Evolutionary conservation across 257 asterid species (phyloP), one percentile per base, ranked within the genome.

Genomic region (Plantago ovata): DNA sequence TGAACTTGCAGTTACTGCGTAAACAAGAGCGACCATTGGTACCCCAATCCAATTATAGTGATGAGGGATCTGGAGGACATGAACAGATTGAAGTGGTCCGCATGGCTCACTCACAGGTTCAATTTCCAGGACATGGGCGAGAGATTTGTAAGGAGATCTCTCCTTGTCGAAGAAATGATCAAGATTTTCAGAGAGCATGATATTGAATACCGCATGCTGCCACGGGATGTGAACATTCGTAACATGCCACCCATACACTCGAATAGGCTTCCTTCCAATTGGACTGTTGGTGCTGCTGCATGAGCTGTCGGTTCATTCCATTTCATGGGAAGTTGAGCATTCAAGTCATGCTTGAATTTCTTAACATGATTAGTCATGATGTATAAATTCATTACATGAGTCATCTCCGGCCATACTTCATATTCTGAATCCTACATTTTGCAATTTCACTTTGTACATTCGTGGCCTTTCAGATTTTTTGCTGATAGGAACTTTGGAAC

Each of bases 121-220:
- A 45, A 45, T 45, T 45, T 45, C 19, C 51, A 45, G 22, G 51
- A 45, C 51, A 45, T 45, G 51, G 51, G 51, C 6, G 51, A 45
- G 9, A 18, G 51, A 45, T 45, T 18, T 18, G 10, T n/a, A 9
- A 45, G 51, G 22, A 14, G 51, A 45, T 8, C 51, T 2, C 51
- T 45, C n/a, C 51, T 45, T 3, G 51, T 45, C 22, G 51, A 45
- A 21, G 51, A 45, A 45, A 45, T 45, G 51, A 20, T 45, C 19
- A 45, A 45, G 19, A 45, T 45, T 9, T 45, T 45, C 51, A 7
- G 51, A 10, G 51, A 45, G 22, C 51, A n/a, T 2, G 51, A 45
- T 45, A 45, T 45, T 3, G 51, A 45, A 4, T 45, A 45, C 22
- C 51, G 51, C 22, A 45, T 45, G 51, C 51, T 45, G 51, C 51